Evolutionary conservation across 192 early-diverging fungal genomes (phyloP), one percentile per base, ranked within the genome.

Genomic region (Coemansia interrupta): DNA sequence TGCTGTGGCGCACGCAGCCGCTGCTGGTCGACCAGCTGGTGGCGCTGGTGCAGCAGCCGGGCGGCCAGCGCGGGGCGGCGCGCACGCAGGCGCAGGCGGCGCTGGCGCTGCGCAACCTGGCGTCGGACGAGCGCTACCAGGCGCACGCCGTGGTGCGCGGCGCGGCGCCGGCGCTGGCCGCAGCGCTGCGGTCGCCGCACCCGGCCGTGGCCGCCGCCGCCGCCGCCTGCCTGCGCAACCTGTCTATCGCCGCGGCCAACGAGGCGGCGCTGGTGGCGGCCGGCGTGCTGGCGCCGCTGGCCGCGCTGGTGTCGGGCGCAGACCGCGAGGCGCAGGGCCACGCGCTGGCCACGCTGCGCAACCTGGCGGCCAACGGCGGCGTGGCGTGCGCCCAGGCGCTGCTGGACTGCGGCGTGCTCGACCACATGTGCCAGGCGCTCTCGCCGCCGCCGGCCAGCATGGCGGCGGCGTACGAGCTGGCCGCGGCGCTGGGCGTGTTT

Each of bases 201-300:
- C 84, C 83, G 44, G 69, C 83, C 19, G 84, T 89, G 39, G 74
- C 84, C 8, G 68, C 90, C 2, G 89, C 92, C 0, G 88, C 90
- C 0, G 90, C 88, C 12, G 90, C 92, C 2, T 93, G 91, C 49
- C 82, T 94, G 51, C 87, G 92, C 58, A 94, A 94, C 66, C 84
- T 94, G 47, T 92, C 92, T 20, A 92, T 94, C 32, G 88, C 90
- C 55, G 76, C 86, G n/a, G 68, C 74, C 36, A 92, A 92, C 66
- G 92, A 93, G 60, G 79, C 82, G 10, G 87, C 90, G 20, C 90
- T 92, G 45, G 85, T 92, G n/a, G 82, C 83, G 38, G 87, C 86
- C 24, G 86, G 84, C 15, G 86, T 93, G 54, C 64, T 93, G 54
- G 78, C 87, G 1, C 61, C 68, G 11, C 54, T 71, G 30, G 41